phyloP scores from a whole-genome alignment of 2,329 filamentous ascomycete species.

The Aspergillus oerlinghausenensis region DNA sequence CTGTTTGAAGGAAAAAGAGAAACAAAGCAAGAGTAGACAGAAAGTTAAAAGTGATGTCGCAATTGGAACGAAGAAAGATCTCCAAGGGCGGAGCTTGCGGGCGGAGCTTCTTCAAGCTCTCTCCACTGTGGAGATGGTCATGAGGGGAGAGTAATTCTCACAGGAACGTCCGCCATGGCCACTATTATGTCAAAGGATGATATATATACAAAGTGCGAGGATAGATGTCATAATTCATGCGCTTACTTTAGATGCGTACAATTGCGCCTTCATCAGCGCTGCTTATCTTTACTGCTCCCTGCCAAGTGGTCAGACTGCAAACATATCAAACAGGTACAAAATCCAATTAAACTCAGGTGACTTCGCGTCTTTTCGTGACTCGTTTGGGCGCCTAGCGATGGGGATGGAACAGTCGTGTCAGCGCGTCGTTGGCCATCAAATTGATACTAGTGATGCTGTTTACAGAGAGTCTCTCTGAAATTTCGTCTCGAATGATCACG shows the following conservation, averaged over 20 bases:
- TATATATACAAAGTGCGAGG: not conserved
- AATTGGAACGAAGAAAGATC: not conserved
- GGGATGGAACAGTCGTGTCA: not conserved
- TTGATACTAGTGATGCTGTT: not conserved
- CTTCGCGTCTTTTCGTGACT: slow-evolving; percentile 9
- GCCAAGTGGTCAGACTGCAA: slow-evolving; percentile 5
- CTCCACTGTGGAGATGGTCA: slow-evolving; percentile 1
- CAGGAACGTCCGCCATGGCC: not conserved
- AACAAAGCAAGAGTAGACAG: not conserved
- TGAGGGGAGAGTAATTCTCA: not conserved
- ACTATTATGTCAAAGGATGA: not conserved
- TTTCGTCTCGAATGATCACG: not conserved
- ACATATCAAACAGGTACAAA: slow-evolving; percentile 12
- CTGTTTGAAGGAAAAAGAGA: not conserved
- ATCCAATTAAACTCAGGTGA: slow-evolving; percentile 11
- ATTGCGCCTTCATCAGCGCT: not conserved
- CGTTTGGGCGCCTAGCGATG: not conserved
- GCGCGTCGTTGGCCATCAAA: not conserved
- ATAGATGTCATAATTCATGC: not conserved
- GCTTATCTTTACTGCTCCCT: not conserved
- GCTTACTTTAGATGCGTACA: not conserved
- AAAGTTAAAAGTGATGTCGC: not conserved
- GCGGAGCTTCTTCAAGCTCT: not conserved
- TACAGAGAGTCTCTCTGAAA: not conserved
- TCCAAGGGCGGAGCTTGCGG: not conserved